Percentiles rank a stretch among this genome's conserved stretches.
phyloP scores from a whole-genome alignment of 768 basidiomycete species.

The Lentinula guzmanii region DNA sequence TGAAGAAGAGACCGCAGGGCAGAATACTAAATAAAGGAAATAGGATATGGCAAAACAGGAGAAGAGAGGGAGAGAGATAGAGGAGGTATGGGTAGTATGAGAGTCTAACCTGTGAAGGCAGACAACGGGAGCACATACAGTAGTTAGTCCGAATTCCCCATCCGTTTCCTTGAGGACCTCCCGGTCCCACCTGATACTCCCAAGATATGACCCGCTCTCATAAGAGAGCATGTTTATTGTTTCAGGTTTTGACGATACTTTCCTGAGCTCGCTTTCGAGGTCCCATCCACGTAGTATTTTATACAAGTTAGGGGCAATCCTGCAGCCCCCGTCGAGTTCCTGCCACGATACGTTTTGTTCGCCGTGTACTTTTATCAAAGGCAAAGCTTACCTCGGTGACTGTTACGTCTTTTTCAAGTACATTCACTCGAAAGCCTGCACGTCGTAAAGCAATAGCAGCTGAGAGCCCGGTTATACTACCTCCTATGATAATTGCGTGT shows the following conservation, averaged over 20 bases:
- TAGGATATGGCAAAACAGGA: neutral
- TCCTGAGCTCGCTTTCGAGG: constrained; percentile 21
- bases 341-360: neutral
- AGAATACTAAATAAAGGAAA: constrained; percentile 31
- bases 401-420: constrained; percentile 38
- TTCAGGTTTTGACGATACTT: constrained; percentile 17
- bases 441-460: constrained; percentile 47
- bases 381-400: neutral
- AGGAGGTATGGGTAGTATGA: neutral
- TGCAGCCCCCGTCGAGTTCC: constrained; percentile 13
- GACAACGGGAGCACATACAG: constrained; percentile 27
- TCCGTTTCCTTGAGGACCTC: constrained; percentile 41
- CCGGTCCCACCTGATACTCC: constrained; percentile 45
- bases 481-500: constrained; percentile 32
- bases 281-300: constrained; percentile 57
- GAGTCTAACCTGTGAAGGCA: too few species aligned
- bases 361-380: too few species aligned
- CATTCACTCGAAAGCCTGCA: constrained; percentile 48
- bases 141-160: constrained; percentile 29
- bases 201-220: constrained; percentile 43
- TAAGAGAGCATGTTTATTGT: constrained; percentile 16
- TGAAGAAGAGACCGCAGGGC: constrained; percentile 47
- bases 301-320: constrained; percentile 45
- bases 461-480: constrained; percentile 46
- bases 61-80: neutral